These are phyloP conservation scores for Scutellaria barbata DNA, from an alignment of 257 asterid genomes.

Conservation along the genomic window DNA sequence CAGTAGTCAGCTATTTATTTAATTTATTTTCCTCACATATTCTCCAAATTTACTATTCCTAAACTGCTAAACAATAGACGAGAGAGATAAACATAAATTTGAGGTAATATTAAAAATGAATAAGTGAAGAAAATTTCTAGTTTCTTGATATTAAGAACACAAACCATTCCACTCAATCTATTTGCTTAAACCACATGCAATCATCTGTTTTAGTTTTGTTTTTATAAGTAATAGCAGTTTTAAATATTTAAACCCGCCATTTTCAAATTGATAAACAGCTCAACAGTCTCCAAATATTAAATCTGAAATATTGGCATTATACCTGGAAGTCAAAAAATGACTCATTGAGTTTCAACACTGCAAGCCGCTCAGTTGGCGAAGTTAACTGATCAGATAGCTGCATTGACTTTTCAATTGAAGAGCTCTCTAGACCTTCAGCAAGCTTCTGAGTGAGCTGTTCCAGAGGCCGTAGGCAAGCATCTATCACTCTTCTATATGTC, in stretches of 20 bases:
- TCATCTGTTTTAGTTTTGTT: neutral
- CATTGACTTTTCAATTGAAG: conserved; percentile 59
- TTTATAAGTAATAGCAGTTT: neutral
- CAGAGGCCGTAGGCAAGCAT: conserved; percentile 72
- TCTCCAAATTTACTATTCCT: neutral
- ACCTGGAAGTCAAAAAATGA: conserved; percentile 84
- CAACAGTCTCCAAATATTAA: conserved; percentile 7
- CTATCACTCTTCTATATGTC: conserved; percentile 79
- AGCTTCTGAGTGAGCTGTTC: conserved; percentile 67
- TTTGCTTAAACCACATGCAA: neutral
- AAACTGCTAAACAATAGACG: neutral
- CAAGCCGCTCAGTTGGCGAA: conserved; percentile 66
- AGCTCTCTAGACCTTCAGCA: conserved; percentile 67
- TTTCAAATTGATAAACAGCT: neutral
- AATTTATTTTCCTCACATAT: neutral
- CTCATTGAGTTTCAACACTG: conserved; percentile 58
- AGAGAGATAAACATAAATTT: neutral
- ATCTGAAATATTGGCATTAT: conserved; percentile 26
- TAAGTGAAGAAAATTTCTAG: neutral
- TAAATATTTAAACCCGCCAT: neutral
- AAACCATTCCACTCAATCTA: neutral
- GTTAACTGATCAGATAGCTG: conserved; percentile 75
- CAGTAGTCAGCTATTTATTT: neutral
- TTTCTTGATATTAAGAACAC: neutral
- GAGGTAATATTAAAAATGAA: neutral